Base-by-base conservation (phyloP, 805 yeast species). In the Candida parachauliodes region DNA sequence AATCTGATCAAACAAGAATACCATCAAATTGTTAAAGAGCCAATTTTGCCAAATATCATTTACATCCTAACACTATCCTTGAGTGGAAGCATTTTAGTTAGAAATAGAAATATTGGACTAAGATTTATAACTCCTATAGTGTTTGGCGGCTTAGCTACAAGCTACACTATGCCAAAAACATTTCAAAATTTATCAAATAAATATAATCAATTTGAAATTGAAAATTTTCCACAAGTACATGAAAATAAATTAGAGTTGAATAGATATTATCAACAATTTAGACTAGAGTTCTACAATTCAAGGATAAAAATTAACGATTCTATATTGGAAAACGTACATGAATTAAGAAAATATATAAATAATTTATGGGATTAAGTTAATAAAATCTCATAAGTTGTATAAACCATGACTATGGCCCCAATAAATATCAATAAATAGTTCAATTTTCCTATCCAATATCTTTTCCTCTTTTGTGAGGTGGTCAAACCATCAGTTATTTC, bases 371-470 rank as follows among this genome's bases (percentile, higher is more conserved):
- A 24, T 17, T 28, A 36, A 19, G 19, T 32, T 12, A 8, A 5
- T 28, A 36, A 28, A 33, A 81, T 71, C 48, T 79, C 82, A 40
- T 70, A 76, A 0, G 88, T 77, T 1, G 89, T 84, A 55, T 83
- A 85, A 1, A 70, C 49, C 79, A 83, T 74, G 4, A 85, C 79
- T 10, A 70, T 47, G 1, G 67, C 72, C 2, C 94, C 94, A 42
- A 82, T 55, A 0, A 66, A 22, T 2, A 78, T 68, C 46, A 84
- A 57, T 2, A 64, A 29, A 23, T 68, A 59, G 51, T 84, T 85
- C 8, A 75, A 46, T 1, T 49, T 21, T 22, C 73, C 70, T 54
- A 69, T 59, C 40, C 50, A 53, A 28, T 50, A 59, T 10, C 68
- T 54, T 20, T 60, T 50, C 8, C 68, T 65, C 9, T 42, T 50